Base-by-base conservation (phyloP, 2,329 filamentous ascomycete species). In the Lachnum nothofagi region DNA sequence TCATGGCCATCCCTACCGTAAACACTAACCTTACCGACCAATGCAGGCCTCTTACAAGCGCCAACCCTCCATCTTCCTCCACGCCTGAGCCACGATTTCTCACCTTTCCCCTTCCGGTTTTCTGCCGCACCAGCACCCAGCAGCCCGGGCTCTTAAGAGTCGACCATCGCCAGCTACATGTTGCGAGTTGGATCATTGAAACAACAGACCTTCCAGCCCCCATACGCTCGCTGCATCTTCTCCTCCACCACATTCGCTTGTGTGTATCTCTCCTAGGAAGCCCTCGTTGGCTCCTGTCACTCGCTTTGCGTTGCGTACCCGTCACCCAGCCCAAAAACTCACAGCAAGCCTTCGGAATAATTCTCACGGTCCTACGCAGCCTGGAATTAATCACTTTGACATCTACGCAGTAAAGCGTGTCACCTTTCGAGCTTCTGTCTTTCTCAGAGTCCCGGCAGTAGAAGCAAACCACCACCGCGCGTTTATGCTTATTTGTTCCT, bases 271-370 rank as follows among this genome's bases (percentile, higher is more conserved):
- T 51, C 48, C 65, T 77, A 80, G 80, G 80, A 83, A 83, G 79
- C 81, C 80, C 81, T 84, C 80, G 80, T 76, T 72, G 81, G 75
- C 80, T 84, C 81, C 80, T 82, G 80, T 83, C 81, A 82, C 79
- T 85, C 81, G 81, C 81, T 85, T 65, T 63, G 57, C 58, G 55
- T 60, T 55, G 51, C 51, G 49, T 56, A 54, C 49, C 50, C 49
- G 49, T 56, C 52, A 55, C 55, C 61, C 61, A 60, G 57, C 59
- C 59, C 53, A 55, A 53, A 54, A 24, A 47, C 46, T 27, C 50
- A 46, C 56, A 55, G 54, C 60, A 63, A 60, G 55, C 54, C 56
- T 57, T 63, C 58, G 58, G 62, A 57, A 47, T 43, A 57, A 51
- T 52, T 47, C 51, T 48, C 50, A 29, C 53, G 55, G 52, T 53